Evolutionary conservation across 1,284 basidiomycete genomes (phyloP).

Genomic region (Cryptococcus sp.): DNA sequence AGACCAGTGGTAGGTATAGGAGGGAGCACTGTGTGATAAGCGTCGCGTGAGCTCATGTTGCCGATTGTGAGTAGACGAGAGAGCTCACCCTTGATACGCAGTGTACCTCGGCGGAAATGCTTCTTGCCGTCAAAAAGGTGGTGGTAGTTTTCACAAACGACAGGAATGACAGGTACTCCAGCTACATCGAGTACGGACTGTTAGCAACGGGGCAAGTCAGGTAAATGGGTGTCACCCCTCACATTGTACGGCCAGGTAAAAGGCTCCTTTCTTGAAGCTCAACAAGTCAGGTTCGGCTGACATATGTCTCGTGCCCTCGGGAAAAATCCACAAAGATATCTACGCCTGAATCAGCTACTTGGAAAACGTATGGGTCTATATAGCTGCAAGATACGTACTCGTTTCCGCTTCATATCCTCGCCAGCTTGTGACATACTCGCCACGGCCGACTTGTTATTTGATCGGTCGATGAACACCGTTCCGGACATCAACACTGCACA

Average conservation of each 20-base stretch:
- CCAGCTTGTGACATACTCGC: slow-evolving; percentile 79
- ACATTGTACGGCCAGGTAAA: slow-evolving; percentile 88
- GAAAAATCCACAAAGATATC: slow-evolving; percentile 86
- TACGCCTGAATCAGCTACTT: slow-evolving; percentile 32
- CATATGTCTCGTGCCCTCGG: slow-evolving; percentile 84
- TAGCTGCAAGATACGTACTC: slow-evolving; percentile 36
- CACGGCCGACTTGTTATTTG: slow-evolving; percentile 73
- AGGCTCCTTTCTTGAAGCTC: slow-evolving; percentile 97
- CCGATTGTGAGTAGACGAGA: slow-evolving; percentile 56
- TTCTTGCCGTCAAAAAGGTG: slow-evolving; percentile 72
- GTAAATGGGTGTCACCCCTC: slow-evolving; percentile 11
- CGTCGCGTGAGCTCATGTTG: slow-evolving; percentile 66
- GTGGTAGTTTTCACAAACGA: slow-evolving; percentile 95
- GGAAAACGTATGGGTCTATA: background rate
- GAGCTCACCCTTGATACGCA: slow-evolving; percentile 77
- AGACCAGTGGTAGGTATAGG: slow-evolving; percentile 56
- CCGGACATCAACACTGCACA: slow-evolving; percentile 73
- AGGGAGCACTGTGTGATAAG: slow-evolving; percentile 51
- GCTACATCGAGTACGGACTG: slow-evolving; percentile 24
- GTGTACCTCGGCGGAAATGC: slow-evolving; percentile 74
- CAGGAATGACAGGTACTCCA: slow-evolving; percentile 78
- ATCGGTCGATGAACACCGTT: slow-evolving; percentile 88
- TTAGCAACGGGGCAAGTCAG: background rate
- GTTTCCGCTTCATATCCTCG: slow-evolving; percentile 73
- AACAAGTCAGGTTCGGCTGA: slow-evolving; percentile 67